These are phyloP conservation scores for Euclidium syriacum DNA, from an alignment of 345 rosid species.

Conservation along the genomic window DNA sequence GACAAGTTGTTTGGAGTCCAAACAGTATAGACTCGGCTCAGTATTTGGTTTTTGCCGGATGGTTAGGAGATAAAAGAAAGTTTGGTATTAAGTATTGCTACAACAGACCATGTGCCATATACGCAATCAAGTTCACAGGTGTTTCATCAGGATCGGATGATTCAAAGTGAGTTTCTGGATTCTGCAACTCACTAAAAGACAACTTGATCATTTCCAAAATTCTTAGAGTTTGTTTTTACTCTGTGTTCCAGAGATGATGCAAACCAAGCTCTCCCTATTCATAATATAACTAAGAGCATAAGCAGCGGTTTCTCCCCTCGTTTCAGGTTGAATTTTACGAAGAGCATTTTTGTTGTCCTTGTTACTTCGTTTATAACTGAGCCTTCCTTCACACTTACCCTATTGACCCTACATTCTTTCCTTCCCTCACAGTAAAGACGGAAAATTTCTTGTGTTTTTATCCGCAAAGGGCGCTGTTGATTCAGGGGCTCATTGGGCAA, in stretches of 20 bases:
- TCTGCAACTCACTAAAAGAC: slow-evolving; percentile 6
- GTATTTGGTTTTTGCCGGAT: slow-evolving; percentile 79
- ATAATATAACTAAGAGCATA: slow-evolving; percentile 62
- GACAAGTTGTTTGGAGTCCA: slow-evolving; percentile 97
- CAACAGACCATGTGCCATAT: slow-evolving; percentile 76
- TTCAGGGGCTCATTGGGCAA: slow-evolving; percentile 66
- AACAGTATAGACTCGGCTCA: slow-evolving; percentile 35
- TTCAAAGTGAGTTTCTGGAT: slow-evolving; percentile 42
- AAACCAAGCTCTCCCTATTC: slow-evolving; percentile 33
- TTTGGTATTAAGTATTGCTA: slow-evolving; percentile 86
- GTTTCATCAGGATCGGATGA: slow-evolving; percentile 30
- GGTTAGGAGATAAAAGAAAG: slow-evolving; percentile 73
- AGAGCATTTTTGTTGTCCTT: neutral
- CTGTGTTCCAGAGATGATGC: slow-evolving; percentile 46
- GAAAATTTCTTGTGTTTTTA: slow-evolving; percentile 65
- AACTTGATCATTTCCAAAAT: neutral
- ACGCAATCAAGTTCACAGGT: slow-evolving; percentile 45
- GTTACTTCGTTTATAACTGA: neutral
- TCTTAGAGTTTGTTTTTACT: slow-evolving; percentile 1
- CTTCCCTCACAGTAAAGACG: slow-evolving; percentile 62
- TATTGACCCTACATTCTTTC: slow-evolving; percentile 12
- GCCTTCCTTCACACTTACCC: neutral
- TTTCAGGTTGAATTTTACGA: slow-evolving; percentile 59
- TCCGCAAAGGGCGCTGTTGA: slow-evolving; percentile 74
- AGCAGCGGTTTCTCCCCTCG: slow-evolving; percentile 74